Evolutionary conservation across 805 yeast species (phyloP), one percentile per base, ranked within the genome.

Genomic region (Yarrowia deformans): DNA sequence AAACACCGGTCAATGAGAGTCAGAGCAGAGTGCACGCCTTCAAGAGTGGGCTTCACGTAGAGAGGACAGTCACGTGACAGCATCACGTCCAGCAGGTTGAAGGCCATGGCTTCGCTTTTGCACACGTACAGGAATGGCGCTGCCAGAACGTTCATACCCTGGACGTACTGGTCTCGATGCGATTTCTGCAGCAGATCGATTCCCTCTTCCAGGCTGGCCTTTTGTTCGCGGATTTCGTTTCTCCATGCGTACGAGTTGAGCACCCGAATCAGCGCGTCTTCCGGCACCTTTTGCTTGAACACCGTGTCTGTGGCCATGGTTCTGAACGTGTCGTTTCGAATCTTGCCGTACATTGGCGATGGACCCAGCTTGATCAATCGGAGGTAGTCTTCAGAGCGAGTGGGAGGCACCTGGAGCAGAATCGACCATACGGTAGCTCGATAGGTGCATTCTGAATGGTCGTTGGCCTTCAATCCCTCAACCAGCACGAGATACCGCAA

Each of bases 91-190:
- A 91, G 87, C 43, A 93, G 71, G 12, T 90, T 85, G 76, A 87
- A 92, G 1, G 97, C 95, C 78, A 92, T 91, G 0, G 97, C 93
- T 76, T 93, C 98, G 43, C 92, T 86, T 50, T 88, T 87, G 73
- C 90, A 84, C 0, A 90, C 83, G 75, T 86, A 93, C 18, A 92
- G 84, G 69, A 93, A 85, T 1, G 97, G 97, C 0, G 97, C 97
- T 32, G 90, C 84, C 29, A 93, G 77, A 0, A 93, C 92, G 76
- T 93, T 93, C 89, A 93, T 87, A 1, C 97, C 97, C 76, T 93
- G 97, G n/a, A 93, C 97, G 75, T 91, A 91, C 0, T 82, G 79
- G 8, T 83, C 81, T n/a, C 72, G 14, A 18, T 52, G 69, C 8
- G 61, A 40, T 34, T 42, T 35, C 34, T 42, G 50, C 70, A 34